phyloP scores from a whole-genome alignment of 2,329 filamentous ascomycete genomes.

The Epichloe scottii region DNA sequence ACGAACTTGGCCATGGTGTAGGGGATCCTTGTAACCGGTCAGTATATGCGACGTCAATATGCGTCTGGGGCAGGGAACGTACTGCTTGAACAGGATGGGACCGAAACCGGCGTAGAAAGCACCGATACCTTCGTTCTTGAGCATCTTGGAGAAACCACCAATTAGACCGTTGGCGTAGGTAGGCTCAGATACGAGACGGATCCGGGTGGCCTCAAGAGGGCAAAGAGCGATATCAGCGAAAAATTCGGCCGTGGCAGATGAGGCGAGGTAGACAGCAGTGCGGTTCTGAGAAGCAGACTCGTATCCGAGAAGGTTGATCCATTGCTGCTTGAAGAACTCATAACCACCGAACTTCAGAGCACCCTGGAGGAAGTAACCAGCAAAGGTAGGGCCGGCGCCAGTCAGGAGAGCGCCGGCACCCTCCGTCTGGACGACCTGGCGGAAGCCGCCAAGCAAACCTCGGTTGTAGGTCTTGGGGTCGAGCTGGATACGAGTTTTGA shows the following conservation, averaged over 20 bases:
- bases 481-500: conserved; percentile 94
- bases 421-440: conserved; percentile 72
- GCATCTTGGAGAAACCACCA: conserved; percentile 71
- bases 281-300: conserved; percentile 69
- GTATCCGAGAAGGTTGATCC: conserved; percentile 66
- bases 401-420: conserved; percentile 78
- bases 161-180: conserved; percentile 72
- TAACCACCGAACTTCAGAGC: conserved; percentile 92
- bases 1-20: conserved; percentile 96
- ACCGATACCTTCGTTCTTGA: conserved; percentile 68
- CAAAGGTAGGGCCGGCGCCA: conserved; percentile 72
- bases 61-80: conserved; percentile 11
- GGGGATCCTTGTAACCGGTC: conserved; percentile 47
- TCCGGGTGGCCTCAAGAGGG: conserved; percentile 86
- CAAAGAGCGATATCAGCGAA: conserved; percentile 74
- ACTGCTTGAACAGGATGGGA: conserved; percentile 57
- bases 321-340: conserved; percentile 92
- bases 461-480: conserved; percentile 82
- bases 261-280: conserved; percentile 68
- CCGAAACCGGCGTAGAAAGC: conserved; percentile 90
- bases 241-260: conserved; percentile 52
- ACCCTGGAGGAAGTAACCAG: conserved; percentile 89
- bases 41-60: not conserved
- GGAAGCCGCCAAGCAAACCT: conserved; percentile 76
- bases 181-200: conserved; percentile 81